phyloP scores from a whole-genome alignment of 108 stramenopile species.

The Conticribra guillardii region DNA sequence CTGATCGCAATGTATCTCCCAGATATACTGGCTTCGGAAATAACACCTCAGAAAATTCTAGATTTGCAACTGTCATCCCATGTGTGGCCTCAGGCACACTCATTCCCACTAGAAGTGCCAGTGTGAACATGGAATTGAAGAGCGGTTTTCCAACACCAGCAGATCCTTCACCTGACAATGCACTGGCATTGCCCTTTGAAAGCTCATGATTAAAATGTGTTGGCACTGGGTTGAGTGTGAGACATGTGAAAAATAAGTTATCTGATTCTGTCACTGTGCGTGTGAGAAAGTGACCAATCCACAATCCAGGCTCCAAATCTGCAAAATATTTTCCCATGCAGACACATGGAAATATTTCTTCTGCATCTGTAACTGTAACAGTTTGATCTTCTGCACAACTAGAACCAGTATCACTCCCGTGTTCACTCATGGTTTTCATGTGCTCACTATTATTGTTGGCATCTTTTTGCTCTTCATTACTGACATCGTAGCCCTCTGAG shows the following conservation, averaged over 20 bases:
- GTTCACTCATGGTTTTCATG: not conserved
- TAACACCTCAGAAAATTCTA: constrained; percentile 50
- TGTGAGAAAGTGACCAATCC: constrained; percentile 40
- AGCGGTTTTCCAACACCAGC: constrained; percentile 38
- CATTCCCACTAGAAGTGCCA: constrained; percentile 56
- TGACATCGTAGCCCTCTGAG: constrained; percentile 9
- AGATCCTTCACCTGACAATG: constrained; percentile 7
- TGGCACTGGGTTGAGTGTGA: constrained; percentile 51
- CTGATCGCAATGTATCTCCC: constrained; percentile 49
- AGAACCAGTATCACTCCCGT: not conserved
- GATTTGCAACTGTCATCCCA: constrained; percentile 53
- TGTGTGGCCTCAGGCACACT: constrained; percentile 48
- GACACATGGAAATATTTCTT: constrained; percentile 38
- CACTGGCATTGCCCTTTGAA: constrained; percentile 32
- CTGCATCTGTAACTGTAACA: not conserved
- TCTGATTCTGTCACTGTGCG: constrained; percentile 53
- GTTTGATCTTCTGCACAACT: not conserved
- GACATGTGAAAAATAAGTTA: constrained; percentile 53
- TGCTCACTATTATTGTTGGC: not conserved
- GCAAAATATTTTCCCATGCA: constrained; percentile 47
- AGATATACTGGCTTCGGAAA: constrained; percentile 57
- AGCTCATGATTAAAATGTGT: constrained; percentile 50
- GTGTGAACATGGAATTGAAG: constrained; percentile 55
- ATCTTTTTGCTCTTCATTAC: not conserved
- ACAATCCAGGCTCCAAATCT: constrained; percentile 40